Evolutionary conservation across 768 basidiomycete species (phyloP), one percentile per base, ranked within the genome.

Genomic region (Pulveroboletus sp.): DNA sequence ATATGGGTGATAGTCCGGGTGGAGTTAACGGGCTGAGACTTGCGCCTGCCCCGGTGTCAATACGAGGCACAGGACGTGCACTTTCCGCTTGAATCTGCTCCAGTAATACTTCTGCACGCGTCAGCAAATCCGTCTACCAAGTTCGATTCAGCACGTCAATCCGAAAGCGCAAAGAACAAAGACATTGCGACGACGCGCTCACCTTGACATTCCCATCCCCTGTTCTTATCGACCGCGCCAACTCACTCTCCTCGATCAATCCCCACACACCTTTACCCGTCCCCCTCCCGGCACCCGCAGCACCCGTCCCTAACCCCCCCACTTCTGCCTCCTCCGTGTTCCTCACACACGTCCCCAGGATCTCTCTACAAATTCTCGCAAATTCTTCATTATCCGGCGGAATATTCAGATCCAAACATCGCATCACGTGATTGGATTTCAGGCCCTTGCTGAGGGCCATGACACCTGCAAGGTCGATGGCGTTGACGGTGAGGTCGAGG

Each of bases 341-440:
- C 49, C 94, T 74, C 8, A 94, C 83, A 65, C 95, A 99, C 11
- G 84, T 81, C 55, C 87, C 90, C 51, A 98, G 69, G 45, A 99
- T 95, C 46, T 92, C 88, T 33, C 94, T 80, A 56, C 88, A 92
- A 71, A 94, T 81, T 47, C 88, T 76, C 35, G 90, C 87, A 72
- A 85, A 89, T 60, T 81, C 81, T 53, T 91, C 87, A 46, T 90
- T 84, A 2, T 80, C 86, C 0, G 89, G 87, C 2, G 94, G 93
- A 23, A 99, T 91, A 58, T 91, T 88, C 38, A 98, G 64, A 69
- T 99, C 97, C 46, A 99, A 72, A 62, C 97, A 99, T 5, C 97
- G 79, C 76, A 98, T 87, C 10, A 82, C 78, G 45, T 81, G 77
- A 61, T 98, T 98, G 10, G 77, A 80, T 63, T 90, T 90, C 42